phyloP scores from a whole-genome alignment of 179 eudicot genomes.

The Patellifolia procumbens region DNA sequence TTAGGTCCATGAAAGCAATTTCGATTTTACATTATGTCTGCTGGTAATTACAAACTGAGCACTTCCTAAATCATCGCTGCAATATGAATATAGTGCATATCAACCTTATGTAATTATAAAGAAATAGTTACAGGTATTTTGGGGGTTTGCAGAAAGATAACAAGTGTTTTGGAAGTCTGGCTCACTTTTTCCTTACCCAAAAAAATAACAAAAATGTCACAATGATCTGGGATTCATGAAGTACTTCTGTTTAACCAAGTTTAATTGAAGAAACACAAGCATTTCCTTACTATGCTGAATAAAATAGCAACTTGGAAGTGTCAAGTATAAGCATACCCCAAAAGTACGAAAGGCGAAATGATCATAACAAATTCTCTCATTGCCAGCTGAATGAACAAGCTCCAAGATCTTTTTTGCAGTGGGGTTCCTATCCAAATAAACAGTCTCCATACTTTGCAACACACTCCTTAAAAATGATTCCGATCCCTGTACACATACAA shows the following conservation, averaged over 20 bases:
- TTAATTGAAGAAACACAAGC: background rate
- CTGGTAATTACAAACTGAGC: too few species aligned
- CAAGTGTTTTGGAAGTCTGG: too few species aligned
- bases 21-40: background rate
- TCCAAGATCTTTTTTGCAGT: constrained; percentile 87
- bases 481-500: constrained; percentile 51
- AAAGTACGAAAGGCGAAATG: constrained; percentile 94
- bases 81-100: too few species aligned
- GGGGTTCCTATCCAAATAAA: constrained; percentile 80
- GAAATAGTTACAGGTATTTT: too few species aligned
- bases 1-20: background rate
- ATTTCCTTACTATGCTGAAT: background rate
- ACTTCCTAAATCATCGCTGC: too few species aligned
- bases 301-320: background rate
- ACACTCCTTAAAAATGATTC: constrained; percentile 82
- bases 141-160: too few species aligned
- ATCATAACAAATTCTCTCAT: constrained; percentile 74
- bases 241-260: background rate
- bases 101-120: too few species aligned
- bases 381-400: constrained; percentile 67
- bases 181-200: too few species aligned
- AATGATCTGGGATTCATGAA: background rate
- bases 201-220: too few species aligned
- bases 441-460: constrained; percentile 69
- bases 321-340: constrained; percentile 55